Conservation (phyloP, 345 rosid species). For the Populus alba region DNA sequence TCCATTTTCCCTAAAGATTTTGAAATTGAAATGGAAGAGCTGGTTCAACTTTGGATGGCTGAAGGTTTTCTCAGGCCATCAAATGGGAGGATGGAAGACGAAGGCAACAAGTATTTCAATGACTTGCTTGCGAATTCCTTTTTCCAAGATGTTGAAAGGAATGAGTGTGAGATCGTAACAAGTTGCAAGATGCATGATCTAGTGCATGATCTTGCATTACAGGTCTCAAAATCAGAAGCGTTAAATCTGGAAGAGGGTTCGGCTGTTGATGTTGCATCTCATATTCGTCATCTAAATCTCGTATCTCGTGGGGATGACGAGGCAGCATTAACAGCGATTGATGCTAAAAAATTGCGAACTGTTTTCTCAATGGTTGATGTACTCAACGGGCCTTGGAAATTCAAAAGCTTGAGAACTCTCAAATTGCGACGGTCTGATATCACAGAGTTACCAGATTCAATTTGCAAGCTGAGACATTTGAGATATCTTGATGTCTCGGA, state of each 20-base stretch:
- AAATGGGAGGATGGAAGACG: conserved; percentile 5
- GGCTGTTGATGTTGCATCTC: neutral
- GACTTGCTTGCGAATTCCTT: conserved; percentile 21
- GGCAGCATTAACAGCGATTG: no score
- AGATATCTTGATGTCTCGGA: no score
- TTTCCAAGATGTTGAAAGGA: conserved; percentile 19
- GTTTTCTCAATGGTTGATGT: no score
- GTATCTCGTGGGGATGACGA: no score
- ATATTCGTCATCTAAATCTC: no score
- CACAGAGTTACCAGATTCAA: no score
- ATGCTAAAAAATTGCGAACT: no score
- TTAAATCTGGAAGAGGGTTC: neutral
- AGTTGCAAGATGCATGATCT: conserved; percentile 12
- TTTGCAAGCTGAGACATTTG: no score
- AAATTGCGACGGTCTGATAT: no score
- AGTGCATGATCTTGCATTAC: conserved; percentile 21
- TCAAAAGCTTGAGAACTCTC: no score
- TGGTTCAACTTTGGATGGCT: conserved; percentile 13
- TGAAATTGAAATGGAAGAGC: neutral
- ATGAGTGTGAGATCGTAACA: neutral
- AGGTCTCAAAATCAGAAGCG: conserved; percentile 6
- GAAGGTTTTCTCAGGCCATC: conserved; percentile 7
- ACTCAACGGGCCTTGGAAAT: no score
- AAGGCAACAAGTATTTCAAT: conserved; percentile 22
- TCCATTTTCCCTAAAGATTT: conserved; percentile 4